Percentiles rank a stretch among this genome's conserved stretches.
Evolutionary conservation across 2,329 filamentous ascomycete genomes (phyloP).

Genomic region (Geosmithia morbida): DNA sequence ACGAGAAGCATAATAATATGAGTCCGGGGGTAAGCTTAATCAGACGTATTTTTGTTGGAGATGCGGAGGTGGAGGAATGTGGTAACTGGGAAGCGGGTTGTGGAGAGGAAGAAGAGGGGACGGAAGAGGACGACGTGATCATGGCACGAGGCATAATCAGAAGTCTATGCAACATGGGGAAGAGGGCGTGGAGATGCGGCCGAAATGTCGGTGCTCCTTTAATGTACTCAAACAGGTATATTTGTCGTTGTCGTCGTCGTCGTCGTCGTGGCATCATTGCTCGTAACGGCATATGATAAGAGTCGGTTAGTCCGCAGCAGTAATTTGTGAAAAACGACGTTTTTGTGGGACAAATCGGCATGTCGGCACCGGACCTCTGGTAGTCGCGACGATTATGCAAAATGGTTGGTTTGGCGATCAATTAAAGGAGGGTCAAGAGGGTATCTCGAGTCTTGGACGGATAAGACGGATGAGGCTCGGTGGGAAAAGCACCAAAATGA

Average conservation of each 20-base stretch:
- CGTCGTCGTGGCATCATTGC: too few species aligned
- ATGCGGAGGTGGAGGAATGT: background rate
- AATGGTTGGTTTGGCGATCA: background rate
- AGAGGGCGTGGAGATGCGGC: background rate
- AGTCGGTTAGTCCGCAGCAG: background rate
- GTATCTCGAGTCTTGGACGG: background rate
- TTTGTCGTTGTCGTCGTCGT: too few species aligned
- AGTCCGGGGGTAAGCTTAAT: background rate
- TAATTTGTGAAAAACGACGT: background rate
- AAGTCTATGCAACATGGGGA: background rate
- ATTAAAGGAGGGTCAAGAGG: background rate
- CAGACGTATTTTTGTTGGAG: background rate
- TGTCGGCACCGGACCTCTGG: background rate
- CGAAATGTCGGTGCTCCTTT: background rate
- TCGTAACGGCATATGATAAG: background rate
- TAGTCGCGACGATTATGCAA: background rate
- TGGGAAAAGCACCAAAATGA: background rate
- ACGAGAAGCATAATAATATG: background rate
- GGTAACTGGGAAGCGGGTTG: too few species aligned
- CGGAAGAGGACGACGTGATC: background rate
- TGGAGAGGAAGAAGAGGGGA: background rate
- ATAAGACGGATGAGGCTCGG: background rate
- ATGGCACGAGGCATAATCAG: background rate
- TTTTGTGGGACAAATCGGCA: background rate
- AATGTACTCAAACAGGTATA: too few species aligned